phyloP scores from a whole-genome alignment of 2,329 filamentous ascomycete species.

The Fusarium falciforme region DNA sequence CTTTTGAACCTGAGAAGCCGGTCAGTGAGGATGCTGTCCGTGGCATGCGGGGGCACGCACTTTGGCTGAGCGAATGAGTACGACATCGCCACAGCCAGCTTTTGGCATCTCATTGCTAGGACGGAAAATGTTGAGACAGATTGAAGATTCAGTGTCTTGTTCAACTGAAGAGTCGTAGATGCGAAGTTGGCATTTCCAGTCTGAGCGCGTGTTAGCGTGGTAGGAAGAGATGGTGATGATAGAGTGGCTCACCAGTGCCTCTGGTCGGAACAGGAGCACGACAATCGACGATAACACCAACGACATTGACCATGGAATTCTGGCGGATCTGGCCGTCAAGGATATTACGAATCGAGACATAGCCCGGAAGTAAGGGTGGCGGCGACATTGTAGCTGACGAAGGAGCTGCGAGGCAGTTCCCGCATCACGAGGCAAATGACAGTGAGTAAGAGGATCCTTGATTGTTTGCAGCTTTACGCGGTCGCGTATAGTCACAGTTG shows the following conservation, averaged over 20 bases:
- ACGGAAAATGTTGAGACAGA: slow-evolving; percentile 72
- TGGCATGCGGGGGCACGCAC: slow-evolving; percentile 50
- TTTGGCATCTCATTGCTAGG: slow-evolving; percentile 60
- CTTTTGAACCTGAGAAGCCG: slow-evolving; percentile 55
- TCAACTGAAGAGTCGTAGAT: slow-evolving; percentile 70
- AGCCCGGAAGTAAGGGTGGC: slow-evolving; percentile 36
- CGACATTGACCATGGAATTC: slow-evolving; percentile 63
- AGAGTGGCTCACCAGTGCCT: slow-evolving; percentile 59
- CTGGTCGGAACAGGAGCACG: slow-evolving; percentile 63
- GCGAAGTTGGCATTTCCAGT: slow-evolving; percentile 70
- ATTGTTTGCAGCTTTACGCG: slow-evolving; percentile 4
- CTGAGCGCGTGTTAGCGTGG: slow-evolving; percentile 49
- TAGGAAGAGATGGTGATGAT: not conserved
- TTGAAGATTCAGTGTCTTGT: slow-evolving; percentile 49
- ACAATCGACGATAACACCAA: slow-evolving; percentile 78
- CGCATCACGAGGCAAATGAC: not conserved
- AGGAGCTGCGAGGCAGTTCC: slow-evolving; percentile 8
- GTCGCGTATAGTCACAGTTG: slow-evolving; percentile 7
- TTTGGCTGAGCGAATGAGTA: slow-evolving; percentile 64
- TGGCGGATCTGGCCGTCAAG: slow-evolving; percentile 52
- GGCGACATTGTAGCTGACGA: slow-evolving; percentile 13
- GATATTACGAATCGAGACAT: slow-evolving; percentile 53
- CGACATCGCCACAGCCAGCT: slow-evolving; percentile 54
- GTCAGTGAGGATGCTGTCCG: slow-evolving; percentile 14
- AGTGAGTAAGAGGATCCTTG: not conserved